Conservation (phyloP, 768 basidiomycete species). For the Multifurca ochricompacta region DNA sequence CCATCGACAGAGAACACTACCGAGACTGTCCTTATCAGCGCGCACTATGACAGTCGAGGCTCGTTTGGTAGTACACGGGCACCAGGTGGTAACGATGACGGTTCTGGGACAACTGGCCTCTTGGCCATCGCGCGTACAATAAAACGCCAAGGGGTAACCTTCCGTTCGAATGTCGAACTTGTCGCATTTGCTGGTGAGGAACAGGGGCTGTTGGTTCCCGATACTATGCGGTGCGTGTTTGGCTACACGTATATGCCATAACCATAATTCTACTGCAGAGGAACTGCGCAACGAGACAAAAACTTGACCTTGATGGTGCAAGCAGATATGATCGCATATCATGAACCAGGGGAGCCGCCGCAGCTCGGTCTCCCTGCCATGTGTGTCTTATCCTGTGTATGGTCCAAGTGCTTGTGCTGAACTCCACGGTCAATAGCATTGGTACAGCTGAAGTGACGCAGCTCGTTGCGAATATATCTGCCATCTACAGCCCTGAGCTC, state of each 20-base stretch:
- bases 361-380: conserved; percentile 74
- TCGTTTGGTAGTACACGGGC: conserved; percentile 72
- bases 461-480: conserved; percentile 66
- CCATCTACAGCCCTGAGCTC: conserved; percentile 76
- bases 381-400: conserved; percentile 34
- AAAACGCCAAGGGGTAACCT: conserved; percentile 52
- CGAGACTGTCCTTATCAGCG: conserved; percentile 66
- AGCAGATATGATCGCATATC: conserved; percentile 90
- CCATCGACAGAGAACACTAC: conserved; percentile 44
- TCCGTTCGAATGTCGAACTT: conserved; percentile 72
- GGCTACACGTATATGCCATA: not conserved
- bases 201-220: conserved; percentile 75
- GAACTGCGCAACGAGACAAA: conserved; percentile 48
- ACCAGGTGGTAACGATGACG: conserved; percentile 60
- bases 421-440: conserved; percentile 40
- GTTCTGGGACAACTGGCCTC: conserved; percentile 59
- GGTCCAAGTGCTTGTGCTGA: not conserved
- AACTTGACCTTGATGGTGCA: conserved; percentile 82
- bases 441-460: conserved; percentile 70
- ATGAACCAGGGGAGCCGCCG: conserved; percentile 63
- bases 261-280: conserved; percentile 30
- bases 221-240: conserved; percentile 66
- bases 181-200: conserved; percentile 88
- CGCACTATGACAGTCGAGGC: conserved; percentile 88
- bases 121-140: conserved; percentile 77